Conservation (phyloP, 2,329 filamentous ascomycete species). For the Hymenoscyphus albidus region DNA sequence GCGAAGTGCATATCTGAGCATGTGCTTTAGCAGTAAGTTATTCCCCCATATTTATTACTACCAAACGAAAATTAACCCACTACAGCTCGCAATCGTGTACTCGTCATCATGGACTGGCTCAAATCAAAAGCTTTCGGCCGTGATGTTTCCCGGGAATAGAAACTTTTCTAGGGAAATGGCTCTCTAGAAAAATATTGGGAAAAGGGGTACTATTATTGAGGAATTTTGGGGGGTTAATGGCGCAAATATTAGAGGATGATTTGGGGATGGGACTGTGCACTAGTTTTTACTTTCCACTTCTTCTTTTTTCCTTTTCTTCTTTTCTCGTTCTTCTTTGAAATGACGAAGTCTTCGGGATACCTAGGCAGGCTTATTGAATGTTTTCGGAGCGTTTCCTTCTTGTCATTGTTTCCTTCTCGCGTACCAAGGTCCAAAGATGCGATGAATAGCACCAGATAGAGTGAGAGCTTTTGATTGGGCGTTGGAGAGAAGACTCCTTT, state of each 20-base stretch:
- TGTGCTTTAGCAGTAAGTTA: constrained; percentile 98
- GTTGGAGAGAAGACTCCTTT: too few relatives aligned
- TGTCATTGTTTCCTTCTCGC: too few relatives aligned
- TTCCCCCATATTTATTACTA: background rate
- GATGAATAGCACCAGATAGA: too few relatives aligned
- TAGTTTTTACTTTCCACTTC: background rate
- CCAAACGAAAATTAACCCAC: constrained; percentile 24
- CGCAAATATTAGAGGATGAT: constrained; percentile 1
- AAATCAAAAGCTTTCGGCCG: constrained; percentile 97
- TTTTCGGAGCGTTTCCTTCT: too few relatives aligned
- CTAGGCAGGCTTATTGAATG: background rate
- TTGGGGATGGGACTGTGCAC: background rate
- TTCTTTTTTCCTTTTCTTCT: background rate
- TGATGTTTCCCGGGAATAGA: constrained; percentile 81
- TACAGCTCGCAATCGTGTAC: constrained; percentile 82
- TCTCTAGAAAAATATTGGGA: background rate
- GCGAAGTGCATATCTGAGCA: constrained; percentile 95
- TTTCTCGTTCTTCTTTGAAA: constrained; percentile 9
- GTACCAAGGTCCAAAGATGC: too few relatives aligned
- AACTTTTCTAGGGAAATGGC: background rate
- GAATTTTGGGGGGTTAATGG: background rate
- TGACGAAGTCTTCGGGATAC: background rate
- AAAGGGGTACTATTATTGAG: background rate
- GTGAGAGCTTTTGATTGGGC: too few relatives aligned
- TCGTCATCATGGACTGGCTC: constrained; percentile 91